These are phyloP conservation scores for Cornus controversa DNA, from an alignment of 148 eudicot species.

Conservation along the genomic window DNA sequence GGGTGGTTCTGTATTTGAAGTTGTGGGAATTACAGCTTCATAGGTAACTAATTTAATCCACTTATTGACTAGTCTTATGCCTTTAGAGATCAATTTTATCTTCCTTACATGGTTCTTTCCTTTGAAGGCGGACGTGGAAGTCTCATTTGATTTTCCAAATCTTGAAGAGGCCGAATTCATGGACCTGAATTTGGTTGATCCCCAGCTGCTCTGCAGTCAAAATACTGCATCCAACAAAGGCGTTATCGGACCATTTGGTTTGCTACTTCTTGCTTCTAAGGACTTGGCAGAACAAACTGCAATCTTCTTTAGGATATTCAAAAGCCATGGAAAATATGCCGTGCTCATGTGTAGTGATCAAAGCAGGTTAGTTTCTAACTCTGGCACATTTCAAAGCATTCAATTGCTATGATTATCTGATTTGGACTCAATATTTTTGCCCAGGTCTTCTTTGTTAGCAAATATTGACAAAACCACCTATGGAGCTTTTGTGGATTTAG, in stretches of 20 bases:
- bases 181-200: constrained; percentile 15
- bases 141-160: constrained; percentile 21
- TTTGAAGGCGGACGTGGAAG: constrained; percentile 28
- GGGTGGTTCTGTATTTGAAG: constrained; percentile 11
- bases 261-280: constrained; percentile 27
- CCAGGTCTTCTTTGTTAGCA: constrained; percentile 22
- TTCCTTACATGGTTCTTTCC: background rate
- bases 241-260: constrained; percentile 29
- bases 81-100: background rate
- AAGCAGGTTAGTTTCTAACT: constrained; percentile 17
- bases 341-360: constrained; percentile 38
- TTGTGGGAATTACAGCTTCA: constrained; percentile 26
- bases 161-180: constrained; percentile 20
- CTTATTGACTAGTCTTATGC: background rate
- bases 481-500: constrained; percentile 28
- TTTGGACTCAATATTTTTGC: background rate
- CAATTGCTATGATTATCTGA: background rate
- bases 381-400: background rate
- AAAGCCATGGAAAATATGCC: constrained; percentile 11
- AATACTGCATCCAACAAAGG: constrained; percentile 17
- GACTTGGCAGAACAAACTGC: constrained; percentile 29
- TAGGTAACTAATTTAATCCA: constrained; percentile 11
- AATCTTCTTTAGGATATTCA: constrained; percentile 33
- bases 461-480: constrained; percentile 20
- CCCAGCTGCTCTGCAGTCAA: constrained; percentile 22